These are phyloP conservation scores for Yamadazyma philogaea DNA, from an alignment of 805 yeast species.

Conservation along the genomic window DNA sequence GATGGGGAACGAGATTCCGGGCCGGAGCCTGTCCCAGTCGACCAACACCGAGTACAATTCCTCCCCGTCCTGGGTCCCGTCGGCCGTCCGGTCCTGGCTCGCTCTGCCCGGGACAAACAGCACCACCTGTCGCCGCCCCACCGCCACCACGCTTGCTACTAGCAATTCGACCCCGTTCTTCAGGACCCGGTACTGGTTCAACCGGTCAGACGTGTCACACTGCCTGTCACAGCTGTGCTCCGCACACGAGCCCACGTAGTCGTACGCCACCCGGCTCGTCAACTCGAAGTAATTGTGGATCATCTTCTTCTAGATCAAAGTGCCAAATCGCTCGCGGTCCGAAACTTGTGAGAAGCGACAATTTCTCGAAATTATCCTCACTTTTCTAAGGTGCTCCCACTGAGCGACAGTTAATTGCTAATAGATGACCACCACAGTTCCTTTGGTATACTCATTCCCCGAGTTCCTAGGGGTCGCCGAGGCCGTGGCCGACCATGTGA, in stretches of 20 bases:
- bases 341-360: too few relatives aligned
- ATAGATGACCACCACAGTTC: constrained; percentile 86
- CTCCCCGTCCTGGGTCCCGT: constrained; percentile 5
- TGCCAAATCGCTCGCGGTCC: too few relatives aligned
- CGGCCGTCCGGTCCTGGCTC: background rate
- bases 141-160: constrained; percentile 12
- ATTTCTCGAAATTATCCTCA: background rate
- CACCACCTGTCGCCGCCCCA: constrained; percentile 4
- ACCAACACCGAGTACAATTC: constrained; percentile 20
- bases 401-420: background rate
- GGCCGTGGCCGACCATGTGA: constrained; percentile 94
- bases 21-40: constrained; percentile 21
- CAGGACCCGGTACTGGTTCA: constrained; percentile 10
- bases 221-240: constrained; percentile 5
- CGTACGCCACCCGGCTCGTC: constrained; percentile 19
- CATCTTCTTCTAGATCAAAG: too few relatives aligned
- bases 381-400: background rate
- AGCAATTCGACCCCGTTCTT: constrained; percentile 9
- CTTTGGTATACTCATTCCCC: constrained; percentile 88
- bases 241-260: constrained; percentile 17
- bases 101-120: constrained; percentile 12
- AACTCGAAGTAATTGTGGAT: constrained; percentile 22
- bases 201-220: constrained; percentile 2
- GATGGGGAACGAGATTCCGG: constrained; percentile 20
- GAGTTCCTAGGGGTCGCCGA: constrained; percentile 89